These are phyloP conservation scores for Rhodofomes roseus DNA, from an alignment of 1,284 basidiomycete species.

Conservation along the genomic window DNA sequence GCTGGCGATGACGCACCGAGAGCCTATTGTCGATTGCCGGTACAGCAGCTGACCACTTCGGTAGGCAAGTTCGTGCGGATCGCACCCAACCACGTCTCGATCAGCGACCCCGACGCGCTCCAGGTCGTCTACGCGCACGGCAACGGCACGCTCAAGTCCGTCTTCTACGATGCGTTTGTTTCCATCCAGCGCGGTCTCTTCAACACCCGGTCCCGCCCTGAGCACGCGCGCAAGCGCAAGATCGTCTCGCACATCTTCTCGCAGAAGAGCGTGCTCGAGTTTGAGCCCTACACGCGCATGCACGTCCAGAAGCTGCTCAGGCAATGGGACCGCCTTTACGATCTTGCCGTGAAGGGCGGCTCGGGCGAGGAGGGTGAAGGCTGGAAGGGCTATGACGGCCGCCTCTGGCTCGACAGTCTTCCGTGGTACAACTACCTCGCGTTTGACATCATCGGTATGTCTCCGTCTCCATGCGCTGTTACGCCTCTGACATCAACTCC, in stretches of 20 bases:
- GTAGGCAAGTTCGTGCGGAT: conserved; percentile 80
- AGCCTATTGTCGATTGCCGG: neutral
- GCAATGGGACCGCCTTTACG: conserved; percentile 83
- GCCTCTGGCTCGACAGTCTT: conserved; percentile 71
- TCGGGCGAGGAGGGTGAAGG: conserved; percentile 62
- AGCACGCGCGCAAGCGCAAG: conserved; percentile 88
- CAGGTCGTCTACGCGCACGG: conserved; percentile 77
- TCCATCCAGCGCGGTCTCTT: conserved; percentile 75
- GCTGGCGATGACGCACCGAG: neutral
- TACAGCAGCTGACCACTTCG: neutral
- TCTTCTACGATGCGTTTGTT: conserved; percentile 73
- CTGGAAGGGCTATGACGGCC: conserved; percentile 56
- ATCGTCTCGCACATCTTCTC: conserved; percentile 88
- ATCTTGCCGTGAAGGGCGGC: conserved; percentile 47
- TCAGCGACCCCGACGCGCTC: conserved; percentile 78
- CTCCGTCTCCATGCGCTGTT: neutral
- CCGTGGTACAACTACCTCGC: conserved; percentile 82
- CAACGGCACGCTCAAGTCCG: conserved; percentile 72
- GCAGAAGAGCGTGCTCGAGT: conserved; percentile 78
- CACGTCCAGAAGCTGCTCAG: conserved; percentile 60
- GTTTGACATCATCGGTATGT: conserved; percentile 77
- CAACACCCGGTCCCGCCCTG: conserved; percentile 79
- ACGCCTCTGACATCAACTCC: neutral
- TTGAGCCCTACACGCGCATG: conserved; percentile 70
- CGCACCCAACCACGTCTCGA: conserved; percentile 83